Evolutionary conservation across 2,329 filamentous ascomycete genomes (phyloP).

Genomic region (Apiospora pterosperma): DNA sequence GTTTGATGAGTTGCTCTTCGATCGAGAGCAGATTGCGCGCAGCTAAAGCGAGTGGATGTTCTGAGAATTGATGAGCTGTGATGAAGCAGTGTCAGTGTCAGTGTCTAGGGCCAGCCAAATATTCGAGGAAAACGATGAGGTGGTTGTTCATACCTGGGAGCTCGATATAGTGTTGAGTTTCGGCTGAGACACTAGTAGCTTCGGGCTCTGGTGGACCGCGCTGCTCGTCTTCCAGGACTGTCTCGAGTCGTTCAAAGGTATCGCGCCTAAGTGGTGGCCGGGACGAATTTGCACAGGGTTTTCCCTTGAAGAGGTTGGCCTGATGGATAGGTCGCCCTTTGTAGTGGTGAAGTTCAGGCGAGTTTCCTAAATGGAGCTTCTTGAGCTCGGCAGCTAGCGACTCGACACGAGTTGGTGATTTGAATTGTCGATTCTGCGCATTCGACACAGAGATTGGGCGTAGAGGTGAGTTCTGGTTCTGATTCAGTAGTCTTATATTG

Average conservation of each 20-base stretch:
- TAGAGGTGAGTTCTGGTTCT: conserved; percentile 18
- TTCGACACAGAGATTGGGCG: conserved; percentile 25
- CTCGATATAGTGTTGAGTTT: conserved; percentile 17
- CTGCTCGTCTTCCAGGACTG: conserved; percentile 25
- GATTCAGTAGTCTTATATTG: conserved; percentile 8
- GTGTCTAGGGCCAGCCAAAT: background rate
- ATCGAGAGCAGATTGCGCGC: conserved; percentile 23
- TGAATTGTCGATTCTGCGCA: conserved; percentile 23
- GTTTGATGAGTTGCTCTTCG: conserved; percentile 26
- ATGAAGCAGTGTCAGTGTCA: background rate
- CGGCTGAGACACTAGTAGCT: conserved; percentile 12
- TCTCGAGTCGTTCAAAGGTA: conserved; percentile 26
- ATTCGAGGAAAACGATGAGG: background rate
- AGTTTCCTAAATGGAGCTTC: conserved; percentile 25
- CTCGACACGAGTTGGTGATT: conserved; percentile 22
- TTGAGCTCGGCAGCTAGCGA: conserved; percentile 29
- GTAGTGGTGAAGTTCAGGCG: conserved; percentile 13
- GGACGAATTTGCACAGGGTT: conserved; percentile 16
- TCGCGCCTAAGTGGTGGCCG: conserved; percentile 21
- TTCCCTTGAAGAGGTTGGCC: conserved; percentile 14
- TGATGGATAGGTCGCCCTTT: conserved; percentile 11
- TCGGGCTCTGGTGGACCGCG: conserved; percentile 12
- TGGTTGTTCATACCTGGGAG: conserved; percentile 20
- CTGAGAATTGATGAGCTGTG: conserved; percentile 20
- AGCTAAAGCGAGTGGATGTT: conserved; percentile 24